Evolutionary conservation across 2,329 filamentous ascomycete genomes (phyloP).

Genomic region (Cercospora sojina): DNA sequence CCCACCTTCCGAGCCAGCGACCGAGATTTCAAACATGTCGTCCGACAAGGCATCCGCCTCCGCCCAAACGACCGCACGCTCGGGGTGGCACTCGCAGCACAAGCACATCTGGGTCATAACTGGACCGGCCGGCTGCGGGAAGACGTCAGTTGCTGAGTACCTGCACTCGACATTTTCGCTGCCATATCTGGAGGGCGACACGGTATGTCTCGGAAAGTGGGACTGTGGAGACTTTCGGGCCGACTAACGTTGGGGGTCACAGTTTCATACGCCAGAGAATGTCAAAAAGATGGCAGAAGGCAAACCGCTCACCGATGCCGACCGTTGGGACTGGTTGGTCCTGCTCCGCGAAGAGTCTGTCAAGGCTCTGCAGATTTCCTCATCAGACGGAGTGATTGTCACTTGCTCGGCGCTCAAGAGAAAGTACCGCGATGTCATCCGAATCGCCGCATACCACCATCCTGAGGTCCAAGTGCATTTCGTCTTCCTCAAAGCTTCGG

Average conservation of each 20-base stretch:
- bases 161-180: slow-evolving; percentile 46
- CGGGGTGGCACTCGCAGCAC: slow-evolving; percentile 36
- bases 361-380: slow-evolving; percentile 31
- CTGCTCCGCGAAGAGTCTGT: slow-evolving; percentile 49
- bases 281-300: slow-evolving; percentile 83
- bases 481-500: slow-evolving; percentile 79
- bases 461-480: slow-evolving; percentile 68
- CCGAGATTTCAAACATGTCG: slow-evolving; percentile 23
- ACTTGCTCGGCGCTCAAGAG: slow-evolving; percentile 96
- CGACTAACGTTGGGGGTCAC: slow-evolving; percentile 9
- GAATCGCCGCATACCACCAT: slow-evolving; percentile 50
- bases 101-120: slow-evolving; percentile 55
- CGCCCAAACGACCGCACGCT: not conserved
- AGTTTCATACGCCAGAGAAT: slow-evolving; percentile 53
- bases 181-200: slow-evolving; percentile 54
- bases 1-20: slow-evolving; percentile 26
- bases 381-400: slow-evolving; percentile 69
- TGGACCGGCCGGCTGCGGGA: slow-evolving; percentile 55
- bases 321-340: slow-evolving; percentile 95
- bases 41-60: slow-evolving; percentile 1
- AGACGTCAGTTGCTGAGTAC: slow-evolving; percentile 52
- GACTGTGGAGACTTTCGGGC: not conserved
- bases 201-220: slow-evolving; percentile 39
- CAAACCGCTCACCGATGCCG: slow-evolving; percentile 81
- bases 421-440: slow-evolving; percentile 80